Evolutionary conservation across 1,284 basidiomycete species (phyloP), one percentile per base, ranked within the genome.

Genomic region (Leccinum cinnamomeum): DNA sequence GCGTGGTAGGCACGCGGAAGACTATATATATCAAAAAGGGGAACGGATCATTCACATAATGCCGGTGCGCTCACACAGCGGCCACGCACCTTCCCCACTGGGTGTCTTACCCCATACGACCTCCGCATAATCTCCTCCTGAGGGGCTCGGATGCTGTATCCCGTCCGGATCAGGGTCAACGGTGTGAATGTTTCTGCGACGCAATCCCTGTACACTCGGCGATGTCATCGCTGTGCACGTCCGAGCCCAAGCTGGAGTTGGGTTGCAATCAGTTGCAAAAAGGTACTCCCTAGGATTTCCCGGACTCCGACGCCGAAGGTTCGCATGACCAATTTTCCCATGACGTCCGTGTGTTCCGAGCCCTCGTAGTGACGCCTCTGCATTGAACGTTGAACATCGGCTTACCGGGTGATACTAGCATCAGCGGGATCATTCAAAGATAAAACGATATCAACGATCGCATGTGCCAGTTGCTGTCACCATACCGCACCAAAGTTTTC

Each of bases 1-100:
- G 94, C 0, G 97, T 99, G 50, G 94, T 91, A 8, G 97, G 97
- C 41, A 98, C 95, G 59, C 87, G 86, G 75, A 99, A 99, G 11
- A 97, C 95, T 95, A 28, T 23, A 11, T 23, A 11, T 25, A 23
- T 12, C 3, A 44, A 44, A 44, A 41, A 10, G 16, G 39, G 39
- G 4, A 35, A 41, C 39, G 16, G 16, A 73, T 66, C 35, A 62
- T 62, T 53, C 59, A 60, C 46, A 57, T 48, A 20, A 44, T 18
- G 28, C 3, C 12, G 12, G 18, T 46, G 25, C 16, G 25, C 46
- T 18, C 16, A 41, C 20, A 25, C 6, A n/a, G 41, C 18, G 5
- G 23, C 58, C 14, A 55, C 58, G 60, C 68, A 92, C 93, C 91
- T 79, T 88, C 84, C 35, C 93, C 94, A 60, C 82, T 75, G 8